Evolutionary conservation across 2,329 filamentous ascomycete genomes (phyloP), one percentile per base, ranked within the genome.

Genomic region (Apiospora saccharicola): DNA sequence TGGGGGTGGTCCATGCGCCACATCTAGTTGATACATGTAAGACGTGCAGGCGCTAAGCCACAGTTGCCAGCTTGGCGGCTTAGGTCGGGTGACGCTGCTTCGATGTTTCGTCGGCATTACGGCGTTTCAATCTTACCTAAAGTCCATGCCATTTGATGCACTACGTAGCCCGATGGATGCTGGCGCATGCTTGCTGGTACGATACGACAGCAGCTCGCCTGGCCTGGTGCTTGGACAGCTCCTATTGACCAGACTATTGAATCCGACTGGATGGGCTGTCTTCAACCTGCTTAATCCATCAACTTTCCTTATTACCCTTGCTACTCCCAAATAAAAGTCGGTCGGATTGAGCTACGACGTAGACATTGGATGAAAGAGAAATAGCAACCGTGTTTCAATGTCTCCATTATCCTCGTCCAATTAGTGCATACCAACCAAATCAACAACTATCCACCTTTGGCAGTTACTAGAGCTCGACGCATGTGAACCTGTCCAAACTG

Each of bases 361-460:
- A 22, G 57, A 64, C 57, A 64, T 64, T 64, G 57, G 57, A 64
- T 64, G 57, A 64, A 41, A 41, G 34, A 41, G 34, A 41, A 64
- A 64, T n/a, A 41, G 34, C 30, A n/a, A 64, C 57, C 57, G 57
- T 41, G 57, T 64, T 64, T 64, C 57, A 64, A 64, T 64, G 57
- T 61, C 57, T 37, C 57, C 57, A 64, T 64, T 64, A 64, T 64
- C 57, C 57, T 5, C 57, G 57, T 34, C 57, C 57, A 64, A 64
- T 24, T 41, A 64, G 57, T 64, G 24, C 57, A 64, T 37, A 64
- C 57, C 57, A 41, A 64, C 57, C 57, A 64, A 64, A 64, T 64
- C 57, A 41, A 64, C 57, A 64, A 64, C 57, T 24, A 64, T 64
- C 57, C 57, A 64, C 57, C 34, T 64, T 41, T 64, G 34, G 34